Evolutionary conservation across 2,329 filamentous ascomycete species (phyloP), one percentile per base, ranked within the genome.

Genomic region (Scytalidium lignicola): DNA sequence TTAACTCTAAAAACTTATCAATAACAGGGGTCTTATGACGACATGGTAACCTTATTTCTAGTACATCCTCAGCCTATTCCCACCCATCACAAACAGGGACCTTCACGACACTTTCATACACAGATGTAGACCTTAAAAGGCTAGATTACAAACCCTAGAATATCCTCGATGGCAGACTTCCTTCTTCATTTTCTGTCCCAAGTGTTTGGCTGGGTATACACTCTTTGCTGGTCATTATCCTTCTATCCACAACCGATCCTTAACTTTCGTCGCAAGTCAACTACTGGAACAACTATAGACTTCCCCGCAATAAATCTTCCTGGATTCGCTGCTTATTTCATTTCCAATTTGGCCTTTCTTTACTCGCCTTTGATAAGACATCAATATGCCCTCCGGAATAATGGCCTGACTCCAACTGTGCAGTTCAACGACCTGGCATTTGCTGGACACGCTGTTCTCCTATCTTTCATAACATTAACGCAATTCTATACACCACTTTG

Each of bases 171-270:
- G 59, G 51, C 57, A 41, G 29, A 48, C 43, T 60, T 61, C 18
- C 71, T 80, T 55, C 73, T 83, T 51, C 57, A 65, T 23, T 58
- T 74, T 50, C 47, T 80, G 17, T 82, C 78, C 45, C 76, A 73
- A 62, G 62, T 86, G 26, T 80, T 88, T 58, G 87, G 87, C 67
- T 90, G 87, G 86, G 70, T 85, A 62, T 91, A 91, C 69, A 85
- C 81, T 55, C 55, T 83, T 44, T 82, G 79, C 67, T 93, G 92
- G 92, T 92, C 88, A 12, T 71, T 85, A 15, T 95, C 90, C 15
- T 97, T 96, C 72, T 97, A 97, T 67, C 91, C 92, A 1, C 93
- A 97, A 65, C 82, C 87, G 6, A 70, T 95, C 52, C 78, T 90
- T 54, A 97, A 96, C 74, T 85, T 77, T 66, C 74, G 74, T 23